Conservation (phyloP, 257 asterid genomes). For the Solanum gandarillasii region DNA sequence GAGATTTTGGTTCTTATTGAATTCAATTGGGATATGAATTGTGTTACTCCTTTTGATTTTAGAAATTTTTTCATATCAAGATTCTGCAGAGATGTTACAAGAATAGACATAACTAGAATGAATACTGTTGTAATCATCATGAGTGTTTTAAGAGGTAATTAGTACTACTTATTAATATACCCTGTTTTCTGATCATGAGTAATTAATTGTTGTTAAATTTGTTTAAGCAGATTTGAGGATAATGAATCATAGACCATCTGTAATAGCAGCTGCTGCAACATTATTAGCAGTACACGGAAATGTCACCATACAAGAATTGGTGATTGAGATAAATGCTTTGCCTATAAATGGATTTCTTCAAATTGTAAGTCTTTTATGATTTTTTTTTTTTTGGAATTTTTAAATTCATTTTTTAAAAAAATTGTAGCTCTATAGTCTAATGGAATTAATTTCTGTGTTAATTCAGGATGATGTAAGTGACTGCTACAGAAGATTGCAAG, state of each 20-base stretch:
- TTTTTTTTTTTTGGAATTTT: too few species aligned
- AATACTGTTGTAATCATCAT: not conserved
- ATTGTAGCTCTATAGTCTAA: not conserved
- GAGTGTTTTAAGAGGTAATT: not conserved
- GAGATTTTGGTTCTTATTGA: conserved; percentile 21
- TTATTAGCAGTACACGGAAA: conserved; percentile 30
- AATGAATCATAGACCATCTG: conserved; percentile 32
- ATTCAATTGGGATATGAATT: conserved; percentile 53
- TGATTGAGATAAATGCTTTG: conserved; percentile 19
- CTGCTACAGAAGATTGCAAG: conserved; percentile 4
- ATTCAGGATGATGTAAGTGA: not conserved
- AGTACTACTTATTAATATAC: not conserved
- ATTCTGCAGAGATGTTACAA: not conserved
- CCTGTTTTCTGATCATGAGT: not conserved
- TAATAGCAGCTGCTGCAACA: conserved; percentile 65
- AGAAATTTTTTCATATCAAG: not conserved
- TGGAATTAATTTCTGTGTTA: conserved; percentile 10
- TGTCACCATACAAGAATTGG: conserved; percentile 23
- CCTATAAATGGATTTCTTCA: conserved; percentile 9
- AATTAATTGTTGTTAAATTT: not conserved
- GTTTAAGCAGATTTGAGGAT: conserved; percentile 30
- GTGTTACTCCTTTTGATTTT: conserved; percentile 42
- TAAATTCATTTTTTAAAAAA: too few species aligned
- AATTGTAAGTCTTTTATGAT: conserved; percentile 22
- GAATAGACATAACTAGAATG: not conserved